These are phyloP conservation scores for Phytophthora fragariaefolia DNA, from an alignment of 352 stramenopile genomes.

Conservation along the genomic window DNA sequence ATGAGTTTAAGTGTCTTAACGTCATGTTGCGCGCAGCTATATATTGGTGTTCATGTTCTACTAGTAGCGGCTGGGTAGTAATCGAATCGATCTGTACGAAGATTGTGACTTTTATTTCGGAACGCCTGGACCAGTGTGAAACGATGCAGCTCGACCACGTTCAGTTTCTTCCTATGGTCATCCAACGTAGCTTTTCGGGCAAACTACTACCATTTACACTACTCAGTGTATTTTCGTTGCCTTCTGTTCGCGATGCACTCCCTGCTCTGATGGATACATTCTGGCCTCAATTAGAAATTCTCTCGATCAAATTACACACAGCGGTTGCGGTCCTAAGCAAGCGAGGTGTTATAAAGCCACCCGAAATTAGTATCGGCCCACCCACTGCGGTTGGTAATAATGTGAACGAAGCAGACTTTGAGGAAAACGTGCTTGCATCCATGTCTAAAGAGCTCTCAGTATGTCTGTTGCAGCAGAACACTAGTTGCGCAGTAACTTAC, in stretches of 20 bases:
- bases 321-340: conserved; percentile 20
- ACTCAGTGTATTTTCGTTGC: conserved; percentile 70
- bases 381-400: background rate
- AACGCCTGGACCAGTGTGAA: conserved; percentile 41
- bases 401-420: conserved; percentile 23
- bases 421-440: conserved; percentile 20
- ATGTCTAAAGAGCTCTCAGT: conserved; percentile 46
- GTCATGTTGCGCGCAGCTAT: conserved; percentile 71
- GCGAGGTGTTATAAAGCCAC: conserved; percentile 6
- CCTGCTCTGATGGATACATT: conserved; percentile 48
- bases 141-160: conserved; percentile 26
- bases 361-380: background rate
- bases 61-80: conserved; percentile 58
- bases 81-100: conserved; percentile 59
- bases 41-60: conserved; percentile 77
- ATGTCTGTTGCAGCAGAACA: conserved; percentile 33
- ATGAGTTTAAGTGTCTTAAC: conserved; percentile 86
- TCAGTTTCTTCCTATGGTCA: conserved; percentile 33
- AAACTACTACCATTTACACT: conserved; percentile 83
- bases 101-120: conserved; percentile 56
- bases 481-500: conserved; percentile 33
- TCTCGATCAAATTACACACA: conserved; percentile 37
- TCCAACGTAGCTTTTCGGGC: conserved; percentile 69
- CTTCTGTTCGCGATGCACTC: conserved; percentile 55
- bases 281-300: conserved; percentile 52